Evolutionary conservation across 2,329 filamentous ascomycete genomes (phyloP).

Genomic region (Cordyceps cateniannulata): DNA sequence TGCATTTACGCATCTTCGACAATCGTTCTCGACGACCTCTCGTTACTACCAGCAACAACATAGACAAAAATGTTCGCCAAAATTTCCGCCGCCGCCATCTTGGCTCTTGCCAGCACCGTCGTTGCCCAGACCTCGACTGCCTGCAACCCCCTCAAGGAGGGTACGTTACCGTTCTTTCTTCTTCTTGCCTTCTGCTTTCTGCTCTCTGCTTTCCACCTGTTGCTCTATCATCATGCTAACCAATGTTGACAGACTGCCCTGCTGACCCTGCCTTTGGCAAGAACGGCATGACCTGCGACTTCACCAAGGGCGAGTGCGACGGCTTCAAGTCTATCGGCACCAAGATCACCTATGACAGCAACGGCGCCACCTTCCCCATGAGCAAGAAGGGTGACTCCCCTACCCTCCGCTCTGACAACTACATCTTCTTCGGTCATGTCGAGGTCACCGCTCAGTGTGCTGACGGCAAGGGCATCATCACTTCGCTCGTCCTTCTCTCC

Average conservation of each 20-base stretch:
- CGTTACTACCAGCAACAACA: not conserved
- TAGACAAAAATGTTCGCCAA: slow-evolving; percentile 34
- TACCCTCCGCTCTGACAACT: slow-evolving; percentile 72
- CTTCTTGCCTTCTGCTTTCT: too few relatives aligned
- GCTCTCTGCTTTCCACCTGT: not conserved
- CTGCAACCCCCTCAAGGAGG: slow-evolving; percentile 49
- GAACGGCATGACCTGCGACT: slow-evolving; percentile 56
- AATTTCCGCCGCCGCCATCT: slow-evolving; percentile 37
- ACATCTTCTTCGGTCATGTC: slow-evolving; percentile 94
- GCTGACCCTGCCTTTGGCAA: slow-evolving; percentile 70
- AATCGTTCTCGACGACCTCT: slow-evolving; percentile 8
- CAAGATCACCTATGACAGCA: slow-evolving; percentile 37
- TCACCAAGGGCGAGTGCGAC: slow-evolving; percentile 64
- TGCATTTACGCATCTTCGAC: not conserved
- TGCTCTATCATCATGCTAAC: slow-evolving; percentile 18
- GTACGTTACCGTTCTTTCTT: slow-evolving; percentile 24
- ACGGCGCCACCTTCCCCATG: slow-evolving; percentile 59
- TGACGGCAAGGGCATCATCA: slow-evolving; percentile 78
- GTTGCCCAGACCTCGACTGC: slow-evolving; percentile 50
- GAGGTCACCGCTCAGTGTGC: slow-evolving; percentile 74
- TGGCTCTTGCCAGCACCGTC: slow-evolving; percentile 45
- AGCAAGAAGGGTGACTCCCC: slow-evolving; percentile 58
- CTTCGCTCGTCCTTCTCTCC: slow-evolving; percentile 82
- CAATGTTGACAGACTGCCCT: slow-evolving; percentile 51
- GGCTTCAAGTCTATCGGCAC: slow-evolving; percentile 45